Evolutionary conservation across 768 basidiomycete genomes (phyloP).

Genomic region (Harrya chromipes): DNA sequence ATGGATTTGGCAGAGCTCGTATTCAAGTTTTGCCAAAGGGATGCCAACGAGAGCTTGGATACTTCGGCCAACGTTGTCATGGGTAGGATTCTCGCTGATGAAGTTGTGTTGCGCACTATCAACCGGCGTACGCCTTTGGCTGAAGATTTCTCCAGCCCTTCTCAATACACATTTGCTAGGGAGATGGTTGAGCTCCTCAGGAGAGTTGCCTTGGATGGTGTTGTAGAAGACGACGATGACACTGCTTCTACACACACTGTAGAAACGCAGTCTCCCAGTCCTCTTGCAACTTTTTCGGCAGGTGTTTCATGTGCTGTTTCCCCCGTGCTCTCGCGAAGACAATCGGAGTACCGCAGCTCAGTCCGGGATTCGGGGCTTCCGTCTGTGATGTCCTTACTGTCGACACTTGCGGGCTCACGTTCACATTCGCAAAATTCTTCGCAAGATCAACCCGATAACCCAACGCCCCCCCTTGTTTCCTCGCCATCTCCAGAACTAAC

Average conservation of each 20-base stretch:
- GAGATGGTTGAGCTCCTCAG: conserved; percentile 42
- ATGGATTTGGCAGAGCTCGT: conserved; percentile 52
- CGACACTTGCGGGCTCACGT: conserved; percentile 61
- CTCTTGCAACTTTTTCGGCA: conserved; percentile 24
- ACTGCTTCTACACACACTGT: conserved; percentile 38
- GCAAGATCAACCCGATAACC: conserved; percentile 36
- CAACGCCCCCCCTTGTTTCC: conserved; percentile 27
- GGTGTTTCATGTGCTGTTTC: conserved; percentile 40
- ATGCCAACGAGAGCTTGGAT: conserved; percentile 28
- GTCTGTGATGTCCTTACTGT: conserved; percentile 61
- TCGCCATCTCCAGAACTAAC: conserved; percentile 26
- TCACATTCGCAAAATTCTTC: conserved; percentile 54
- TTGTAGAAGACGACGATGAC: conserved; percentile 41
- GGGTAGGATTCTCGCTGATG: conserved; percentile 68
- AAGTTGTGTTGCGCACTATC: conserved; percentile 54
- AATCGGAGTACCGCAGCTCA: conserved; percentile 49
- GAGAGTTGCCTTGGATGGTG: conserved; percentile 35
- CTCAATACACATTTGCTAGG: conserved; percentile 14
- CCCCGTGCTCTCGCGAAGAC: conserved; percentile 55
- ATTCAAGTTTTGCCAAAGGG: conserved; percentile 45
- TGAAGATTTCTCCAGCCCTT: conserved; percentile 15
- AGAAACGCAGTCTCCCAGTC: conserved; percentile 39
- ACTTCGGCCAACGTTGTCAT: conserved; percentile 29
- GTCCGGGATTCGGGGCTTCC: conserved; percentile 50
- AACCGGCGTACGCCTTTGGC: conserved; percentile 32